These are phyloP conservation scores for Apiospora phragmitis DNA, from an alignment of 2,329 filamentous ascomycete species.

Conservation along the genomic window DNA sequence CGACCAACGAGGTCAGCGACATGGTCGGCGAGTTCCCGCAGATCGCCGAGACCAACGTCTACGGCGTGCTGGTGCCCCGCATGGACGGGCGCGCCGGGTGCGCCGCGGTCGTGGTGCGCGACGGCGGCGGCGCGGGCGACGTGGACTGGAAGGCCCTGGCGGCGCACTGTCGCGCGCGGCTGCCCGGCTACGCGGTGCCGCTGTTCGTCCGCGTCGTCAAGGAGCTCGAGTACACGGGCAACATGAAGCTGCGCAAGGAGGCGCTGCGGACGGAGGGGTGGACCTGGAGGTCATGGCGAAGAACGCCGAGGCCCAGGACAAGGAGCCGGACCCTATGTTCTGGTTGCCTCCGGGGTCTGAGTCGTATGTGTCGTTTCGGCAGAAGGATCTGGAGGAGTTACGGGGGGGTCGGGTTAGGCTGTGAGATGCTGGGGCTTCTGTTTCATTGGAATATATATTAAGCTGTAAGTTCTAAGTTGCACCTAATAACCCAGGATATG, in stretches of 20 bases:
- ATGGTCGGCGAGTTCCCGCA: conserved; percentile 39
- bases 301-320: conserved; percentile 32
- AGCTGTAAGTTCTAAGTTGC: background rate
- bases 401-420: conserved; percentile 16
- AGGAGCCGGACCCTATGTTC: conserved; percentile 31
- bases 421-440: background rate
- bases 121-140: conserved; percentile 26
- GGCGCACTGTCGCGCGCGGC: conserved; percentile 34
- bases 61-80: conserved; percentile 43
- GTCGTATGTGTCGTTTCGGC: conserved; percentile 38
- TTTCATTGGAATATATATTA: background rate
- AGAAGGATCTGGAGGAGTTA: conserved; percentile 37
- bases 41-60: conserved; percentile 43
- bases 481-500: background rate
- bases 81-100: conserved; percentile 45
- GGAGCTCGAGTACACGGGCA: conserved; percentile 44
- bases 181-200: conserved; percentile 47
- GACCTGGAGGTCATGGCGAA: conserved; percentile 37
- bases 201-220: conserved; percentile 41
- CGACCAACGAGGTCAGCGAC: conserved; percentile 44
- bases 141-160: conserved; percentile 34
- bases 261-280: conserved; percentile 41
- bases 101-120: conserved; percentile 39
- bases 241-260: conserved; percentile 45
- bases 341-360: conserved; percentile 38